Base-by-base conservation (phyloP, 495 filamentous ascomycete genomes). In the Xylaria scruposa region DNA sequence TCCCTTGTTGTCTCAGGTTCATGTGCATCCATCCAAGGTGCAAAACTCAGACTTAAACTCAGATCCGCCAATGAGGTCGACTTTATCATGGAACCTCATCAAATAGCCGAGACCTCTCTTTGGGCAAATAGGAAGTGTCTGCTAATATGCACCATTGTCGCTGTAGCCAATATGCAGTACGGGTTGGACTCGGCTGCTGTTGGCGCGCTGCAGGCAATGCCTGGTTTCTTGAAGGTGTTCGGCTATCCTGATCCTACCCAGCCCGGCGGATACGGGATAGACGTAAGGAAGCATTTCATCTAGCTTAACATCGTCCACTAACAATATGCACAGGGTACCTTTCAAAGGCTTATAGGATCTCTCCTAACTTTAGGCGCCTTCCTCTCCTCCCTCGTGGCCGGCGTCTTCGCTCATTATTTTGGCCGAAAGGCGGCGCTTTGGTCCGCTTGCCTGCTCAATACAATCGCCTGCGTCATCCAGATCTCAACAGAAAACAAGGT, bases 371-470 rank as follows among this genome's bases (percentile, higher is more conserved):
- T 84, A 13, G 83, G 83, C 44, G 81, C 79, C 21, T 82, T 85
- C 26, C 29, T 82, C 6, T 76, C 81, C 13, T 77, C 80, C 19
- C 67, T 83, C 64, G 72, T 76, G 59, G 80, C 81, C 42, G 82
- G 81, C 44, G 66, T 83, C 4, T 75, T 86, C 42, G 82, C 85
- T 26, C 80, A 79, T 17, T 82, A 78, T 26, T 77, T 86, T 42
- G 84, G 85, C 51, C 81, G 85, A 33, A 85, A 83, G 44, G 40
- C 76, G 4, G 81, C 80, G 19, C 74, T 87, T 13, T 88, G 84
- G 83, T 71, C 81, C 17, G 85, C 85, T 0, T 83, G 84, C 61
- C 49, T 82, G 0, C 62, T 88, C 49, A 83, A 83, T 33, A 77
- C 80, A 7, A 68, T 86, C 2, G 81, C 83, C 4, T 81, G 81